Evolutionary conservation across 192 early-diverging fungal genomes (phyloP), one percentile per base, ranked within the genome.

Genomic region (Coemansia pectinata): DNA sequence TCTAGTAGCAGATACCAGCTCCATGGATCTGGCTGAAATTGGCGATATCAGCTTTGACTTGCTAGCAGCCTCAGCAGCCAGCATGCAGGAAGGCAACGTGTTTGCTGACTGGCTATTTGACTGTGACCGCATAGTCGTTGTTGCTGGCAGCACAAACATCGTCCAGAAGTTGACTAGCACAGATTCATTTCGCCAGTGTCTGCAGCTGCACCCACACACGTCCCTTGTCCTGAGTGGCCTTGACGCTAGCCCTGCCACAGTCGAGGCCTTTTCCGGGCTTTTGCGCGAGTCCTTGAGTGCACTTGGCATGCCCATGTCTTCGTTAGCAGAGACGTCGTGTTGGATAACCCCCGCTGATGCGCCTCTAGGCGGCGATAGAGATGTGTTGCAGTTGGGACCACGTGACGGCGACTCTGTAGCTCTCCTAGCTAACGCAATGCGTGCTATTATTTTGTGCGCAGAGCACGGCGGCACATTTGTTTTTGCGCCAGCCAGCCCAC

Each of bases 31-130:
- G 23, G 2, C 48, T 23, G 48, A 5, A 11, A 25, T 29, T 38
- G 57, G 31, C n/a, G n/a, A 36, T 15, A 59, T 31, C 57, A 59
- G 27, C 38, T 17, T 61, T 12, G 33, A 45, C 55, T 68, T 65
- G 55, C 62, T 81, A 5, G 29, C 65, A 2, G 57, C 55, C 7
- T 36, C 73, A 3, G 58, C 25, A 2, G 70, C 74, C 15, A 36
- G 40, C 1, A 23, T 10, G 14, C 19, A 33, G n/a, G 65, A 57
- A 33, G 34, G 38, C 40, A 66, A 62, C 29, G 62, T 27, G 33
- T 72, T 75, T 66, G 66, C 70, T 10, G 73, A 72, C 59, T 76
- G 73, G 78, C 41, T 81, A 21, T 73, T 58, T 29, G 68, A 62
- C 19, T 81, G 74, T 61, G 63, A 63, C 31, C 63, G 55, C 5